Base-by-base conservation (phyloP, 331 rosid genomes). In the Pyrus hybrid region DNA sequence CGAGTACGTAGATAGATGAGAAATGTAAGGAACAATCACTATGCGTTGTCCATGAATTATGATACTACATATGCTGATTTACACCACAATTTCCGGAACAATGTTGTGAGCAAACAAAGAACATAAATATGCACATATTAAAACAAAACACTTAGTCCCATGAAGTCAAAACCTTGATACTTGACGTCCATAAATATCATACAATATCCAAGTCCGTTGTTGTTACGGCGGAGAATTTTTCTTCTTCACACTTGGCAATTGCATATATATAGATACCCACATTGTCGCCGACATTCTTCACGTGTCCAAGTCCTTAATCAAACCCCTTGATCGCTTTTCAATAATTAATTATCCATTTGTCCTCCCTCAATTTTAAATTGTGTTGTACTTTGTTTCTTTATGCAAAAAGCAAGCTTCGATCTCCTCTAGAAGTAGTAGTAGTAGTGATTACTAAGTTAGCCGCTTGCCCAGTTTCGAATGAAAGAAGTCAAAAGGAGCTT, bases 151-250 rank as follows among this genome's bases (percentile, higher is more conserved):
- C 84, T 76, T 43, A 77, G 85, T 75, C 83, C 88, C 84, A 81
- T 63, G 32, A 74, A 84, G 88, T 84, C 88, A 81, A 86, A 84
- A 70, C 82, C 79, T 80, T 80, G 82, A 81, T 81, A 68, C 68
- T 78, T 72, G 86, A 22, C 84, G 67, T 57, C 76, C 70, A 57
- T 26, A 25, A 70, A 35, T 70, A 33, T 29, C 58, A 80, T 77
- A 73, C 79, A 80, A 45, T 76, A 66, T 87, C 87, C 72, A 85
- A 76, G 74, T 90, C 88, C 97, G 96, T 91, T 77, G 87, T 85
- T 76, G 87, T 78, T 77, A 93, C 98, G 98, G 91, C 92, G 82
- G 61, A 74, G 83, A 37, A 76, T 82, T 80, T 68, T 68, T 30
- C 7, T 7, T 29, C n/a, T 23, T 47, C 29, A 35, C 70, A 26